These are phyloP conservation scores for Populus hybrid DNA, from an alignment of 441 rosid genomes.

Conservation along the genomic window DNA sequence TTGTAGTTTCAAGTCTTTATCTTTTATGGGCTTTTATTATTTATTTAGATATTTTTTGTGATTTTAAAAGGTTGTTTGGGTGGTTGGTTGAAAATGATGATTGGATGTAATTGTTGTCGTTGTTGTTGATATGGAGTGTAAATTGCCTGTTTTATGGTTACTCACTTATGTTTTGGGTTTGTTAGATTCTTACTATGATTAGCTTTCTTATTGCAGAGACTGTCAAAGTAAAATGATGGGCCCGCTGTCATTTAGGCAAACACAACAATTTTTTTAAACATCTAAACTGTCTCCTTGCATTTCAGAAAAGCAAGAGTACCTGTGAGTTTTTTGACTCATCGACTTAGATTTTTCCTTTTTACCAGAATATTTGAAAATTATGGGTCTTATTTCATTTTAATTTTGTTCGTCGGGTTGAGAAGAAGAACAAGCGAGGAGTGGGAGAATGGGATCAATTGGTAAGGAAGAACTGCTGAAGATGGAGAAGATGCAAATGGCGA, in stretches of 20 bases:
- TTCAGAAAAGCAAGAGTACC: constrained; percentile 32
- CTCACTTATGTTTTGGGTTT: constrained; percentile 36
- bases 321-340: constrained; percentile 20
- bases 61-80: constrained; percentile 19
- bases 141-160: constrained; percentile 26
- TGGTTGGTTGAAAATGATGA: constrained; percentile 32
- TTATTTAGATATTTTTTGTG: constrained; percentile 8
- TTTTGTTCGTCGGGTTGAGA: constrained; percentile 20
- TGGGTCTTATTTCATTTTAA: constrained; percentile 26
- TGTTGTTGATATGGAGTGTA: constrained; percentile 33
- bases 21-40: constrained; percentile 11
- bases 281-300: constrained; percentile 27
- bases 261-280: constrained; percentile 39
- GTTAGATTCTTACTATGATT: constrained; percentile 47
- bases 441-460: constrained; percentile 67
- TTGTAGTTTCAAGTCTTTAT: constrained; percentile 8
- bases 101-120: constrained; percentile 16
- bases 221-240: constrained; percentile 26
- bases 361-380: constrained; percentile 19
- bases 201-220: constrained; percentile 44
- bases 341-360: constrained; percentile 21
- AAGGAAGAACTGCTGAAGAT: constrained; percentile 66
- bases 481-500: constrained; percentile 57
- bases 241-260: constrained; percentile 29
- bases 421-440: constrained; percentile 26